Evolutionary conservation across 371 early-diverging fungal genomes (phyloP), one percentile per base, ranked within the genome.

Genomic region (Chytridium lagenaria): DNA sequence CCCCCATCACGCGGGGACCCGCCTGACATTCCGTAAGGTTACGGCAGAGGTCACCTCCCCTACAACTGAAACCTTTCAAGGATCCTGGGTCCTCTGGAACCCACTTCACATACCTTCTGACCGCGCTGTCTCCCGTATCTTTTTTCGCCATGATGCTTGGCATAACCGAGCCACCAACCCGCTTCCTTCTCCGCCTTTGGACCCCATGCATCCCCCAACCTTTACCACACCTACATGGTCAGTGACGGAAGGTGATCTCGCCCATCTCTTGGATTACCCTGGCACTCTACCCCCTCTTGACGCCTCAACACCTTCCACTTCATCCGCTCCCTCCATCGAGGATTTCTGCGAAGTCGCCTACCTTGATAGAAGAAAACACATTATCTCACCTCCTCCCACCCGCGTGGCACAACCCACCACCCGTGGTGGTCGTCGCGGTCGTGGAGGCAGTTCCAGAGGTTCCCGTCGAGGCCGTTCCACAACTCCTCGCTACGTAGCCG

Each of bases 21-120:
- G 16, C 16, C 26, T 55, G 16, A 28, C 30, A 28, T 55, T 55
- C 55, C 19, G 55, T 16, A 55, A 55, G 26, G 26, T 55, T 10
- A 10, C 5, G 10, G 10, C 55, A 10, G 55, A 55, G 10, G 55
- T 55, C 16, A 26, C 10, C 26, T 55, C 55, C 10, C 55, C 55
- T 10, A 55, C 55, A 16, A 55, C 55, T 7, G 55, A 55, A 26
- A 55, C 55, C 55, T 55, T 55, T 55, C 5, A 55, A 55, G 55
- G 55, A 55, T 7, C 55, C 16, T 55, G 30, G 23, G 55, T 55
- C 23, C 23, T 55, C 5, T 55, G 55, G 55, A 26, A 55, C 26
- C 23, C 55, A 55, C 5, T 10, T 5, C 16, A 55, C 26, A 7
- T 26, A 5, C 16, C 10, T 16, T 10, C 55, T 10, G 23, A 55